Evolutionary conservation across 1,284 basidiomycete genomes (phyloP), one percentile per base, ranked within the genome.

Genomic region (Papiliotrema fonsecae): DNA sequence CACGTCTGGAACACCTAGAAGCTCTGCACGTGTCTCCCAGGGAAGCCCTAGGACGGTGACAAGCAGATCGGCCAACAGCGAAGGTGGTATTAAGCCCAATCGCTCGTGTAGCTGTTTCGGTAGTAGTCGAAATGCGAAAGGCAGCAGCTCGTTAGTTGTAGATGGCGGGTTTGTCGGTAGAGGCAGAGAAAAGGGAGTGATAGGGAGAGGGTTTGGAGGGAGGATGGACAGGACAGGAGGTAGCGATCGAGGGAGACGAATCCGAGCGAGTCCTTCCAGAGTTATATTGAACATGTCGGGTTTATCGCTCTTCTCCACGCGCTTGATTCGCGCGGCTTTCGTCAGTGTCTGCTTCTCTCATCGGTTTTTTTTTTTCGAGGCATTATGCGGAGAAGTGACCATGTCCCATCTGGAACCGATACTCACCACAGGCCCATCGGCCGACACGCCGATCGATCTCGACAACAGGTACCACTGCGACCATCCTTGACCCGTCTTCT

Each of bases 371-470:
- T 18, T 43, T 22, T n/a, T 6, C 28, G 6, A 25, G 37, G 16
- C 22, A 21, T 25, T 11, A 16, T 18, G n/a, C n/a, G n/a, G n/a
- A n/a, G n/a, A n/a, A n/a, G n/a, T n/a, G n/a, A n/a, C n/a, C n/a
- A n/a, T n/a, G n/a, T n/a, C n/a, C n/a, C n/a, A n/a, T n/a, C n/a
- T n/a, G 16, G 31, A 37, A 25, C 30, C 2, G 5, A 9, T 6
- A 62, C 65, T 50, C 49, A 67, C 68, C 68, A 44, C 59, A 62
- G 4, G 62, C 69, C 69, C 69, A 71, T 34, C 69, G 51, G 16
- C 66, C 65, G 4, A 70, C 57, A 28, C 69, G 60, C 21, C 66
- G 50, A 50, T 71, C 67, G 42, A 59, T 58, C 26, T 71, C 67
- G 14, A 57, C 48, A 16, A 70, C 69, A 19, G 69, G 69, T 4